A percentile compares a stretch with the other conserved stretches of the same genome.
phyloP scores from a whole-genome alignment of 2,329 filamentous ascomycete genomes.

The Plenodomus tracheiphilus region DNA sequence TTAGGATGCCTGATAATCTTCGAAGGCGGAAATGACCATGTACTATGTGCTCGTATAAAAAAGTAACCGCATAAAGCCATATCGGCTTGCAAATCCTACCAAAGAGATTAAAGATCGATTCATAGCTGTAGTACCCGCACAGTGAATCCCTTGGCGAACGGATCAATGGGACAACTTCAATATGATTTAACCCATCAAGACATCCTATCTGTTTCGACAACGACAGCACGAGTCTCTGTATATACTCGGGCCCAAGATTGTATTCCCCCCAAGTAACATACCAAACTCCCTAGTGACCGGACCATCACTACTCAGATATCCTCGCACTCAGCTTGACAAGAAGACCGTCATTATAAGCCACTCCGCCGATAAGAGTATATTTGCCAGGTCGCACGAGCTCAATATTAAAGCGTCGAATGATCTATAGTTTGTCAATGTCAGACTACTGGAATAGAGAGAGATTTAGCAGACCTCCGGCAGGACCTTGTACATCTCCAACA shows the following conservation, averaged over 20 bases:
- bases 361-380: constrained; percentile 35
- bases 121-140: constrained; percentile 3
- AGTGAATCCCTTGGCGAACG: background rate
- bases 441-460: too few species aligned
- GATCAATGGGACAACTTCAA: background rate
- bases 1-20: too few species aligned
- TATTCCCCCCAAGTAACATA: too few species aligned
- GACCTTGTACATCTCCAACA: constrained; percentile 38
- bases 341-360: constrained; percentile 34
- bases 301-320: background rate
- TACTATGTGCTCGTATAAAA: background rate
- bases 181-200: constrained; percentile 10
- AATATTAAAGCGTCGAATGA: constrained; percentile 34
- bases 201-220: too few species aligned
- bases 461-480: constrained; percentile 41
- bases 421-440: constrained; percentile 33
- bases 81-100: constrained; percentile 3
- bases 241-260: too few species aligned
- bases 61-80: background rate
- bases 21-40: background rate
- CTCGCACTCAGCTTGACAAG: constrained; percentile 13
- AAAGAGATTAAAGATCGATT: constrained; percentile 16
- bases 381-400: constrained; percentile 25
- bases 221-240: too few species aligned
- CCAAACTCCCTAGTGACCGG: too few species aligned